phyloP scores from a whole-genome alignment of 2,329 filamentous ascomycete genomes.

The Colletotrichum orbiculare region DNA sequence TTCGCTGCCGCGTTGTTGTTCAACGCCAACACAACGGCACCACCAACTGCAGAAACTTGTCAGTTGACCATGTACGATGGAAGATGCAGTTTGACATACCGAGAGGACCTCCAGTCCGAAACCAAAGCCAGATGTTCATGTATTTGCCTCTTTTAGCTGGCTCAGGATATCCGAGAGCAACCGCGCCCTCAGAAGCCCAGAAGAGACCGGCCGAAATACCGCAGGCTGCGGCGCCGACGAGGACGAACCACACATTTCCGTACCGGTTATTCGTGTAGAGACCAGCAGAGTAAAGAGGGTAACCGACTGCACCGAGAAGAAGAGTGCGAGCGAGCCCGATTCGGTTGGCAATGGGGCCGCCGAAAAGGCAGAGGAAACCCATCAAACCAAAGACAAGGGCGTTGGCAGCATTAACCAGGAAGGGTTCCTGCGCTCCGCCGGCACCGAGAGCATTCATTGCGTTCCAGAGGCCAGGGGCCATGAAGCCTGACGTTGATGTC shows the following conservation, averaged over 20 bases:
- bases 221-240: conserved; percentile 59
- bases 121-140: conserved; percentile 52
- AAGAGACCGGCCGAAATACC: conserved; percentile 61
- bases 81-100: too few relatives aligned
- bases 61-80: too few relatives aligned
- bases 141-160: conserved; percentile 57
- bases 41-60: conserved; percentile 46
- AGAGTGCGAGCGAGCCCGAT: conserved; percentile 60
- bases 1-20: conserved; percentile 45
- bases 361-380: conserved; percentile 58
- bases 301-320: conserved; percentile 57
- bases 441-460: conserved; percentile 65
- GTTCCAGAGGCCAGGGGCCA: conserved; percentile 64
- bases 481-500: conserved; percentile 44
- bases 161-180: conserved; percentile 61
- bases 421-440: conserved; percentile 62
- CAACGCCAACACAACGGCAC: conserved; percentile 57
- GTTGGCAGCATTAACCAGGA: conserved; percentile 63
- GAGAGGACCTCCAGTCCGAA: conserved; percentile 60
- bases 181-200: conserved; percentile 62
- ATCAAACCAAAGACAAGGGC: conserved; percentile 60
- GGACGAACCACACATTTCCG: conserved; percentile 63
- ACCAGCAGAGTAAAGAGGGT: conserved; percentile 58
- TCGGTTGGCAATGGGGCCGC: conserved; percentile 59
- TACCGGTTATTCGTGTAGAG: conserved; percentile 62